A percentile compares a stretch with the other conserved stretches of the same genome.
These are phyloP conservation scores for Elongisporangium undulatum DNA, from an alignment of 352 stramenopile genomes.

Conservation along the genomic window DNA sequence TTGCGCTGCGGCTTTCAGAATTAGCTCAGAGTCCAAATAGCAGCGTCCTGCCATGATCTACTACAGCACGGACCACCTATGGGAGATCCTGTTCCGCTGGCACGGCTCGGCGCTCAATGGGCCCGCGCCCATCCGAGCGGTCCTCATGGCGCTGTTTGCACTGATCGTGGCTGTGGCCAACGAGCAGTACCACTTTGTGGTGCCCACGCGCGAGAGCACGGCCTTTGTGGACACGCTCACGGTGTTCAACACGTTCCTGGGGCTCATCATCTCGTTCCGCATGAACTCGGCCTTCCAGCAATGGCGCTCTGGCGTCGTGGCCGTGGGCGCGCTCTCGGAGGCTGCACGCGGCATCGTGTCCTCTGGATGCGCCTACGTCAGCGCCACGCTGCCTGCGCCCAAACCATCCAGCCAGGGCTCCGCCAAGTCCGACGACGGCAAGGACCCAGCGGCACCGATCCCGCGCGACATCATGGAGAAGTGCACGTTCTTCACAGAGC, in stretches of 20 bases:
- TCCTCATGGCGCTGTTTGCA: constrained; percentile 68
- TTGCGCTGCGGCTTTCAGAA: background rate
- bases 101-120: constrained; percentile 77
- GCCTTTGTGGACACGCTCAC: constrained; percentile 76
- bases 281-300: constrained; percentile 80
- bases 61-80: constrained; percentile 63
- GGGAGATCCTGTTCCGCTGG: constrained; percentile 55
- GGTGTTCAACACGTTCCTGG: constrained; percentile 85
- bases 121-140: constrained; percentile 45
- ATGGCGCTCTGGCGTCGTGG: constrained; percentile 67
- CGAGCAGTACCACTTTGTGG: constrained; percentile 56
- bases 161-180: constrained; percentile 44
- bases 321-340: constrained; percentile 57
- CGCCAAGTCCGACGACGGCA: background rate
- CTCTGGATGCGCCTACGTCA: constrained; percentile 63
- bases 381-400: constrained; percentile 14
- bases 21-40: background rate
- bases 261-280: constrained; percentile 73
- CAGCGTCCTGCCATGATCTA: constrained; percentile 56
- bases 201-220: constrained; percentile 55
- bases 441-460: constrained; percentile 17
- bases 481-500: constrained; percentile 72
- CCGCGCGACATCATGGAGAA: constrained; percentile 59
- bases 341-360: constrained; percentile 63
- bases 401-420: constrained; percentile 17